A percentile compares a stretch with the other conserved stretches of the same genome.
These are phyloP conservation scores for Kuraishia hungarica DNA, from an alignment of 805 yeast species.

Conservation along the genomic window DNA sequence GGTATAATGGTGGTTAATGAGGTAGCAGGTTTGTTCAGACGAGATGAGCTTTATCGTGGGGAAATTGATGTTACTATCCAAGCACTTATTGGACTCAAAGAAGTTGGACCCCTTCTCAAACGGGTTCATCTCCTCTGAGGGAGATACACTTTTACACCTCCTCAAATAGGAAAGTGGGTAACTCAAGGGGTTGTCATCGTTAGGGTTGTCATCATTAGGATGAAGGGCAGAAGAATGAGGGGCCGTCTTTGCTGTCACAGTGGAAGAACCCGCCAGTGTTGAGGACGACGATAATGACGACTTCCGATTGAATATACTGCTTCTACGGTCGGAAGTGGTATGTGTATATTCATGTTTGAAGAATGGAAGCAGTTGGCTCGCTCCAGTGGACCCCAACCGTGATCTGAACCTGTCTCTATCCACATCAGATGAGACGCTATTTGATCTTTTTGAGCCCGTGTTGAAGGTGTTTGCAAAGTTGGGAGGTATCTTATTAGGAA, in stretches of 20 bases:
- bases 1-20: slow-evolving; percentile 13
- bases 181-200: background rate
- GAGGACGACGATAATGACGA: background rate
- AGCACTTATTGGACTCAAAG: slow-evolving; percentile 12
- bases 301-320: background rate
- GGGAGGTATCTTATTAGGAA: background rate
- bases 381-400: slow-evolving; percentile 12
- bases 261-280: too few relatives aligned
- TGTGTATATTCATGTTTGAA: background rate
- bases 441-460: slow-evolving; percentile 17
- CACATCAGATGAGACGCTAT: slow-evolving; percentile 17
- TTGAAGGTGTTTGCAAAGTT: slow-evolving; percentile 2
- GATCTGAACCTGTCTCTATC: slow-evolving; percentile 18
- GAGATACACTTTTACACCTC: background rate
- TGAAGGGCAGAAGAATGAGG: too few relatives aligned
- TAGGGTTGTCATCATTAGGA: too few relatives aligned
- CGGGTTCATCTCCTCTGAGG: slow-evolving; percentile 4
- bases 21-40: slow-evolving; percentile 15
- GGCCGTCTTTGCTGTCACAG: slow-evolving; percentile 6
- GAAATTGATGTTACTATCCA: slow-evolving; percentile 4
- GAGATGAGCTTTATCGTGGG: slow-evolving; percentile 14
- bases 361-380: slow-evolving; percentile 3
- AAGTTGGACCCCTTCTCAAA: slow-evolving; percentile 14
- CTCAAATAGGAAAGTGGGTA: background rate
- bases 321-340: background rate